Base-by-base conservation (phyloP, 495 filamentous ascomycete species). In the Xylaria venustula region DNA sequence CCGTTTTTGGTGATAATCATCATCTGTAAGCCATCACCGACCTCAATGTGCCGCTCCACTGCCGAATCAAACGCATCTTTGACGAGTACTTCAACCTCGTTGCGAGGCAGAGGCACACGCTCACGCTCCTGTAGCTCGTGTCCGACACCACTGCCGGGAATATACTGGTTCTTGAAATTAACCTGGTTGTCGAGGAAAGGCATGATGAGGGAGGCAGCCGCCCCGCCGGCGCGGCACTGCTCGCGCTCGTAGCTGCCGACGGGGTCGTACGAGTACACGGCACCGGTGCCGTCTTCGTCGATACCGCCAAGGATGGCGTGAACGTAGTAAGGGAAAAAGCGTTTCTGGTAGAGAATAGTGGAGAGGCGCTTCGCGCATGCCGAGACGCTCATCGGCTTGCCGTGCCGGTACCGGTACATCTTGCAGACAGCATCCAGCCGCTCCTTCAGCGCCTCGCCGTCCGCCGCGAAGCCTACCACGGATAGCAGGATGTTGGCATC, bases 161-260 rank as follows among this genome's bases (percentile, higher is more conserved):
- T 80, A 73, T 96, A 95, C 79, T 98, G 94, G 73, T 98, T 98
- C 83, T 98, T 98, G 82, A 92, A 94, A 77, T 98, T 97, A 79
- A 98, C 94, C 75, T 98, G 95, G 73, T 98, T 98, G 75, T 98
- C 94, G 72, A 98, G 80, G 81, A 98, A 98, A 3, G 94, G 94
- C 90, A 97, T 98, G 74, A 98, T 98, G 77, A 98, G 79, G 65
- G 91, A 96, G 37, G 91, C 89, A 30, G 95, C 94, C n/a, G 94
- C 92, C 56, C 94, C 94, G 19, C 91, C 94, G 19, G 95, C 93
- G 36, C 92, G 88, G 77, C 95, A 97, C 76, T 93, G 89, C 77
- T 98, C 94, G 67, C 94, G 79, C 79, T 98, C 94, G 74, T 97
- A 97, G 63, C 90, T 94, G 62, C 94, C 94, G 17, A 98, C 92